Evolutionary conservation across 2,329 filamentous ascomycete species (phyloP), one percentile per base, ranked within the genome.

Genomic region (Epichloe sp.): DNA sequence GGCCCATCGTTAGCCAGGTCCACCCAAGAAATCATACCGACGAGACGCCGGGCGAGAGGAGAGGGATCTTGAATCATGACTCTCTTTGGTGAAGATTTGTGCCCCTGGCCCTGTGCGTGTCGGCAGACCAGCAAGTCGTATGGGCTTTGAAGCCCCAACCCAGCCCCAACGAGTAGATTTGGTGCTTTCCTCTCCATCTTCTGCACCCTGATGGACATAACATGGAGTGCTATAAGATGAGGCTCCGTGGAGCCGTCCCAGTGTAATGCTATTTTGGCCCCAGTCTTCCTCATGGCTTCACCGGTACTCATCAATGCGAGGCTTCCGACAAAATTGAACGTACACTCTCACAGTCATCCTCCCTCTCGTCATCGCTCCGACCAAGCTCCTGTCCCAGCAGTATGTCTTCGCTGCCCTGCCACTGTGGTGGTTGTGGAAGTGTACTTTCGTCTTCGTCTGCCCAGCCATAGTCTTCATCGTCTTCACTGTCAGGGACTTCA

Each of bases 401-500:
- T 44, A 82, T 67, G 59, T 83, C 80, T 59, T 84, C 80, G 57
- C 79, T 83, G 19, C 80, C 80, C 64, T 83, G 80, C 78, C 79
- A 83, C 62, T 83, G 80, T 8, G 79, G 78, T n/a, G 79, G 79
- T 3, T 68, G 69, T 11, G 80, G 79, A 58, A 82, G 68, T 48
- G 76, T 73, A 51, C 77, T 75, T 52, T 84, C 82, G 58, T 83
- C 80, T 44, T 80, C 77, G 49, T 85, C 78, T 40, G 76, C 77
- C 84, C 84, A 88, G 14, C 82, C 83, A 59, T 86, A 87, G 59
- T 86, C 80, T 55, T 87, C 83, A 53, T 84, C 81, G 34, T 76
- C 77, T 43, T 82, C 79, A 55, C 78, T 83, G 54, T 82, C 79
- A 2, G 77, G 73, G 44, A 82, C 71, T 58, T 82, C 79, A 47